phyloP scores from a whole-genome alignment of 169 alveolate genomes.

The Eimeria sp. region DNA sequence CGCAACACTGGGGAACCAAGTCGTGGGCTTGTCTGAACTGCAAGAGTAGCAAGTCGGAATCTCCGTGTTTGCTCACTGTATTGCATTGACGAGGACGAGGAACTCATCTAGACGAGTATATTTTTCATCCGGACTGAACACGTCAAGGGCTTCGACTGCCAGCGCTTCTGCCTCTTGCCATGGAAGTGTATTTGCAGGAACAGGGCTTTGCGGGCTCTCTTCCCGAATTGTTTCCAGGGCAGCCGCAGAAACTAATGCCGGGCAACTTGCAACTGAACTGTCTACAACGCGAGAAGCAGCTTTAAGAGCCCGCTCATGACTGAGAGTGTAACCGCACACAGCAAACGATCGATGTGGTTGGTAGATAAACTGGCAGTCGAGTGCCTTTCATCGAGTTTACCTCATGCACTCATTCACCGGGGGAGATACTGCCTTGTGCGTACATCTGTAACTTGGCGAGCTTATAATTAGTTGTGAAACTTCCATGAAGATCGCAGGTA shows the following conservation, averaged over 20 bases:
- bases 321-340: constrained; percentile 15
- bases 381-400: background rate
- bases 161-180: constrained; percentile 29
- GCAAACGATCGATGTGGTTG: background rate
- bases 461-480: background rate
- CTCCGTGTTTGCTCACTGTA: constrained; percentile 37
- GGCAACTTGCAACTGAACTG: constrained; percentile 11
- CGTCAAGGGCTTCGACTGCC: constrained; percentile 42
- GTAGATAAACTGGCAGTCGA: background rate
- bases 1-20: background rate
- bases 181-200: background rate
- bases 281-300: background rate
- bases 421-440: background rate
- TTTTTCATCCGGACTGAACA: constrained; percentile 54
- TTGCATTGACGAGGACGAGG: constrained; percentile 23
- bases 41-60: background rate
- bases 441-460: background rate
- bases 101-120: constrained; percentile 62
- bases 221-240: background rate
- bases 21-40: background rate
- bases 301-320: constrained; percentile 13
- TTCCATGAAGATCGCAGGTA: background rate
- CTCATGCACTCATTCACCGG: background rate
- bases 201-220: background rate
- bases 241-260: background rate